Percentiles rank a stretch among this genome's conserved stretches.
Evolutionary conservation across 2,329 filamentous ascomycete species (phyloP).

Genomic region (Zopfia rhizophila): DNA sequence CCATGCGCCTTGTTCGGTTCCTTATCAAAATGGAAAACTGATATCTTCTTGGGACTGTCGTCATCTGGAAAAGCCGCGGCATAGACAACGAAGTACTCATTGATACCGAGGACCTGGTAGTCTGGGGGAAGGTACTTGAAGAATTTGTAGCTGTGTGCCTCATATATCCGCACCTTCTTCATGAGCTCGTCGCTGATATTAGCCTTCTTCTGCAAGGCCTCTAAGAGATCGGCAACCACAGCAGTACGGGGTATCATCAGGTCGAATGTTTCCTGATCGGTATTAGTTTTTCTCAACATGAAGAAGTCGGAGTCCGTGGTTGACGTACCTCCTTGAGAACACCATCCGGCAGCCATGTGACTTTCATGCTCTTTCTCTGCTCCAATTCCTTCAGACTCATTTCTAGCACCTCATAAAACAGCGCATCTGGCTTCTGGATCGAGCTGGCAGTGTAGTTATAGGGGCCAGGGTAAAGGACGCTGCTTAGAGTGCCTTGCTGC

Average conservation of each 20-base stretch:
- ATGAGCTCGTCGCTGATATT: conserved; percentile 80
- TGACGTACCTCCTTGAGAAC: conserved; percentile 83
- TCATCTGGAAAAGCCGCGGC: conserved; percentile 83
- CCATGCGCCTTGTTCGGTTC: conserved; percentile 87
- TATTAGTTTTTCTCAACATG: conserved; percentile 25
- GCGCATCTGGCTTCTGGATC: conserved; percentile 76
- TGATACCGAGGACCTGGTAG: conserved; percentile 80
- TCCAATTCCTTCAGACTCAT: conserved; percentile 94
- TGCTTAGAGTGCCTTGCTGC: conserved; percentile 74
- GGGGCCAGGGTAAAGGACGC: conserved; percentile 77
- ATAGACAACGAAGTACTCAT: conserved; percentile 84
- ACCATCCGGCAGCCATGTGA: conserved; percentile 88
- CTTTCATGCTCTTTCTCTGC: conserved; percentile 86
- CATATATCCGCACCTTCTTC: conserved; percentile 80
- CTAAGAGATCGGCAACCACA: conserved; percentile 79
- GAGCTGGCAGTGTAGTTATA: conserved; percentile 76
- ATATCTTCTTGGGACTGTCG: conserved; percentile 73
- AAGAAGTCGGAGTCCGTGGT: no score
- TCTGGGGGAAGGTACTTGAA: conserved; percentile 79
- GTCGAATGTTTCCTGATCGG: conserved; percentile 75
- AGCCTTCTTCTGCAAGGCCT: conserved; percentile 81
- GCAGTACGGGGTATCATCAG: conserved; percentile 89
- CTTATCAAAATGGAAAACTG: conserved; percentile 91
- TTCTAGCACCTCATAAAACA: conserved; percentile 94
- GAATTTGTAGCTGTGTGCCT: conserved; percentile 83